Evolutionary conservation across 441 rosid species (phyloP).

Genomic region (Adansonia grandidieri): DNA sequence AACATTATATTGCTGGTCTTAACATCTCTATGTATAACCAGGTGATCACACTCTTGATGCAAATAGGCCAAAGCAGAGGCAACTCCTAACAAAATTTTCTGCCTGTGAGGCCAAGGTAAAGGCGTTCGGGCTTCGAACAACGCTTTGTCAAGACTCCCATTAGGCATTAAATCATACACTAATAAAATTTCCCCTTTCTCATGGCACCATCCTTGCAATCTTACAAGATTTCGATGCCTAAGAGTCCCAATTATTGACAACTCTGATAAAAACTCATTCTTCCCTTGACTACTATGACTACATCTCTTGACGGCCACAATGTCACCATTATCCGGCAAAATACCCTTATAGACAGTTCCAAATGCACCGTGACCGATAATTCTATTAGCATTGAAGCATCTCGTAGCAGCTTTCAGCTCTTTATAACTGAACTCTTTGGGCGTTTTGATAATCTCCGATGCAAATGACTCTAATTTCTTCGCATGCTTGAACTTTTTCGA

Average conservation of each 20-base stretch:
- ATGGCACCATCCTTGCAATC: slow-evolving; percentile 92
- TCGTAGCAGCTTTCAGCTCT: slow-evolving; percentile 81
- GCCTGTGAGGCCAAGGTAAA: slow-evolving; percentile 75
- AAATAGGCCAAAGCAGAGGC: slow-evolving; percentile 91
- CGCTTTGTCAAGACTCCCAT: slow-evolving; percentile 92
- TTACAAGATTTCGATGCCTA: slow-evolving; percentile 84
- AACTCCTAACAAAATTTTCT: slow-evolving; percentile 75
- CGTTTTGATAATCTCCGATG: slow-evolving; percentile 78
- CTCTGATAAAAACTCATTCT: slow-evolving; percentile 78
- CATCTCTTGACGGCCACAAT: slow-evolving; percentile 84
- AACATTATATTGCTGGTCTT: slow-evolving; percentile 93
- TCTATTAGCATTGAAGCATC: slow-evolving; percentile 62
- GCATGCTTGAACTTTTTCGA: slow-evolving; percentile 55
- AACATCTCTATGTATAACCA: slow-evolving; percentile 88
- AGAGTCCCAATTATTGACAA: slow-evolving; percentile 81
- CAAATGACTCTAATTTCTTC: slow-evolving; percentile 50
- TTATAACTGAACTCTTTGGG: slow-evolving; percentile 86
- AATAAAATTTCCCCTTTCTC: slow-evolving; percentile 86
- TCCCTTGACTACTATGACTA: slow-evolving; percentile 84
- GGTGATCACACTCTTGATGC: slow-evolving; percentile 96
- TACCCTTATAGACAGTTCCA: slow-evolving; percentile 88
- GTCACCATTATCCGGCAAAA: slow-evolving; percentile 68
- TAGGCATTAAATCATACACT: slow-evolving; percentile 89
- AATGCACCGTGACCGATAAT: slow-evolving; percentile 91
- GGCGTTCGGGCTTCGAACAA: slow-evolving; percentile 72